Conservation (phyloP, 257 asterid genomes). For the Solanum etuberosum region DNA sequence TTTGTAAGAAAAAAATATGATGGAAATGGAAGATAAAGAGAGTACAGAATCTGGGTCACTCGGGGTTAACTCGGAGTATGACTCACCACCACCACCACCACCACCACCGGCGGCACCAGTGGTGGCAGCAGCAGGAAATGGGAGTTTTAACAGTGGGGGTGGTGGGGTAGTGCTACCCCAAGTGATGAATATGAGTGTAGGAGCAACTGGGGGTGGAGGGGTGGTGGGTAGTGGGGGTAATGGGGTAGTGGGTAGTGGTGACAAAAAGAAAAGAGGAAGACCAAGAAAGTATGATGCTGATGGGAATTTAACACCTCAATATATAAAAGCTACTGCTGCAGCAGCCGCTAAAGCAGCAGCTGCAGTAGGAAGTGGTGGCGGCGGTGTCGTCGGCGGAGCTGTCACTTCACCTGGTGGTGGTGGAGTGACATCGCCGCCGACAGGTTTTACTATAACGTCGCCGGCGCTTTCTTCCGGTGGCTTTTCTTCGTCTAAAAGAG, state of each 20-base stretch:
- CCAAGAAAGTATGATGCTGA: constrained; percentile 82
- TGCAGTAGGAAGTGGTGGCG: not conserved
- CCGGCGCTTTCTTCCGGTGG: constrained; percentile 41
- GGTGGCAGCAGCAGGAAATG: constrained; percentile 24
- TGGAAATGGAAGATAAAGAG: constrained; percentile 58
- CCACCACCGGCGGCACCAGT: not conserved
- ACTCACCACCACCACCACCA: constrained; percentile 30
- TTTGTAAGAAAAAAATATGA: not conserved
- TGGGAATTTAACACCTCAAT: constrained; percentile 61
- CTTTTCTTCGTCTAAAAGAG: constrained; percentile 27
- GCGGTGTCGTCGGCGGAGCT: not conserved
- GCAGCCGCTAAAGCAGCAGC: constrained; percentile 6
- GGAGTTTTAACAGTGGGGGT: constrained; percentile 2
- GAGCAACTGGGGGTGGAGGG: constrained; percentile 1
- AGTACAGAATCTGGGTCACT: constrained; percentile 67
- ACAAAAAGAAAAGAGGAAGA: constrained; percentile 78
- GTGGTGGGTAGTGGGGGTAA: constrained; percentile 14
- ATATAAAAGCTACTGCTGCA: constrained; percentile 17
- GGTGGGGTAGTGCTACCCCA: constrained; percentile 23
- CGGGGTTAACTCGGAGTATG: constrained; percentile 36
- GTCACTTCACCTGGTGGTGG: not conserved
- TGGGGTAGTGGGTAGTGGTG: constrained; percentile 14
- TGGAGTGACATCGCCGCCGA: constrained; percentile 11
- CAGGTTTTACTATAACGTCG: constrained; percentile 57
- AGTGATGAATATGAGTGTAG: constrained; percentile 14